A percentile compares a stretch with the other conserved stretches of the same genome.
Evolutionary conservation across 345 rosid genomes (phyloP).

Genomic region (Gossypium rotundifolium): DNA sequence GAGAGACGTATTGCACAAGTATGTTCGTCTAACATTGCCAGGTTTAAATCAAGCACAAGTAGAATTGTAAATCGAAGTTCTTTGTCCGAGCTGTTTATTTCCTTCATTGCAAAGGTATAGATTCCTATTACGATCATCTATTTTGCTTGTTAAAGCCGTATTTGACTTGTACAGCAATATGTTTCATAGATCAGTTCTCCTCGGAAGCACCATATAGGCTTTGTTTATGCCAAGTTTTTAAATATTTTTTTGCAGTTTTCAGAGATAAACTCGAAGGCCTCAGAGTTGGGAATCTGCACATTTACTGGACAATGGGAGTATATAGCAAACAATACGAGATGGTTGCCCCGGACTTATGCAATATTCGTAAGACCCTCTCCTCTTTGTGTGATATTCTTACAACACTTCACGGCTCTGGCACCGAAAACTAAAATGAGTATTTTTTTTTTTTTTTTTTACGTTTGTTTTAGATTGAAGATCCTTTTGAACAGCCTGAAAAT

Average conservation of each 20-base stretch:
- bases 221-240: not conserved
- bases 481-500: constrained; percentile 81
- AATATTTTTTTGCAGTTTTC: constrained; percentile 44
- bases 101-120: constrained; percentile 73
- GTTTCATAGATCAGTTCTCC: not conserved
- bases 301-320: constrained; percentile 69
- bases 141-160: not conserved
- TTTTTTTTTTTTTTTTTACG: not conserved
- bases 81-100: constrained; percentile 62
- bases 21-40: constrained; percentile 46
- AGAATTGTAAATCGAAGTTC: constrained; percentile 50
- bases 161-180: not conserved
- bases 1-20: constrained; percentile 51
- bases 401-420: not conserved
- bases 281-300: constrained; percentile 63
- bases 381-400: not conserved
- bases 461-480: constrained; percentile 74
- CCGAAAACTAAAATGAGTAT: not conserved
- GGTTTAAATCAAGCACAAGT: constrained; percentile 44
- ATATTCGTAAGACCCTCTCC: constrained; percentile 48
- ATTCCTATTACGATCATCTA: not conserved
- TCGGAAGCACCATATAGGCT: not conserved
- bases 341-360: constrained; percentile 73
- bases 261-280: constrained; percentile 41
- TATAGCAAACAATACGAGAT: constrained; percentile 52